phyloP scores from a whole-genome alignment of 164 flowering plant genomes.

The Magnolia officinalis region DNA sequence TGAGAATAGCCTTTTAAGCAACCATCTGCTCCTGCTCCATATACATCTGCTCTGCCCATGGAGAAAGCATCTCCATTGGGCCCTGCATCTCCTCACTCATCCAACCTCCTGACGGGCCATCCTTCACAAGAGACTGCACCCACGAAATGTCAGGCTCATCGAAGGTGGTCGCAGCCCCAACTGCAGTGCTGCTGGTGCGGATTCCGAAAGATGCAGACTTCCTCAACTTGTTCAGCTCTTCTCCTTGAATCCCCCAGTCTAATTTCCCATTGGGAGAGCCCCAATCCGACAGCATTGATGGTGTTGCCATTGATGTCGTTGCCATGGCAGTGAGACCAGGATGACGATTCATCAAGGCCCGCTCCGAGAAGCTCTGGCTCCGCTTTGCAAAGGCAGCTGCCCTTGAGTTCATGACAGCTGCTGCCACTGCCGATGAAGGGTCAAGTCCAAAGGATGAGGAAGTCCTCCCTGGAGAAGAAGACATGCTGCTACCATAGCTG shows the following conservation, averaged over 20 bases:
- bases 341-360: constrained; percentile 34
- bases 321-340: constrained; percentile 23
- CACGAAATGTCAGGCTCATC: constrained; percentile 88
- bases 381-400: constrained; percentile 63
- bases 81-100: background rate
- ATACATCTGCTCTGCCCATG: constrained; percentile 80
- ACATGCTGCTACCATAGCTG: constrained; percentile 39
- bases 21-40: constrained; percentile 92
- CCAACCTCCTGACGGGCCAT: constrained; percentile 1
- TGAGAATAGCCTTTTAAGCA: constrained; percentile 36
- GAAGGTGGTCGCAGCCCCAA: background rate
- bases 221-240: constrained; percentile 68
- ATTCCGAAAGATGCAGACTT: constrained; percentile 76
- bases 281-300: constrained; percentile 58
- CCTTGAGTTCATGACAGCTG: constrained; percentile 51
- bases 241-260: constrained; percentile 86
- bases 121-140: constrained; percentile 51
- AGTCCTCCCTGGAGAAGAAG: constrained; percentile 57
- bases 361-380: constrained; percentile 85
- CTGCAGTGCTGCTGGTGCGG: constrained; percentile 25
- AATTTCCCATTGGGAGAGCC: constrained; percentile 75
- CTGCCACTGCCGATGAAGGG: constrained; percentile 43
- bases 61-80: constrained; percentile 35
- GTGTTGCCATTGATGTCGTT: constrained; percentile 16
- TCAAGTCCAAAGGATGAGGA: constrained; percentile 43